Evolutionary conservation across 2,329 filamentous ascomycete genomes (phyloP).

Genomic region (Fusarium phyllophilum): DNA sequence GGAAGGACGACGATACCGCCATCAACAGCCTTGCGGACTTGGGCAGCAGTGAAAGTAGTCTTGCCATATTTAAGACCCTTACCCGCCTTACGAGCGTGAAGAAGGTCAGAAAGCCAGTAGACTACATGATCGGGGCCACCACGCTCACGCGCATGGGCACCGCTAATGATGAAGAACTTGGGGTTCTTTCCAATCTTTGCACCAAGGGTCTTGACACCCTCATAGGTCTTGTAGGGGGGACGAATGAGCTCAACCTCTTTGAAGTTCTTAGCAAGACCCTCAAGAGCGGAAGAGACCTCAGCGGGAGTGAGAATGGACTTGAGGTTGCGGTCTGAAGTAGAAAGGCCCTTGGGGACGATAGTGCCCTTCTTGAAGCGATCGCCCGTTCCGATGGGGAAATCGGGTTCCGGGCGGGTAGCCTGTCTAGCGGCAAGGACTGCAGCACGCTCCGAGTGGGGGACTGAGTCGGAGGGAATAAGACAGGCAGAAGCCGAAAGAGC

Average conservation of each 20-base stretch:
- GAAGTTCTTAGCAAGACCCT: conserved; percentile 54
- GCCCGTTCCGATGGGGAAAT: conserved; percentile 54
- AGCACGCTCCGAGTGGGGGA: conserved; percentile 25
- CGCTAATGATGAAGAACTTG: conserved; percentile 63
- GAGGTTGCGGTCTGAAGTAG: conserved; percentile 50
- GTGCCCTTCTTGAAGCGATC: conserved; percentile 56
- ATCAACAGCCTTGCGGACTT: conserved; percentile 62
- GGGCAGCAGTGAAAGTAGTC: conserved; percentile 60
- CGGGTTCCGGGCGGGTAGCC: conserved; percentile 35
- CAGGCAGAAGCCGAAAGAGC: conserved; percentile 46
- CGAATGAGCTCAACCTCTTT: conserved; percentile 52
- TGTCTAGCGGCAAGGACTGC: conserved; percentile 16
- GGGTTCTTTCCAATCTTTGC: conserved; percentile 58
- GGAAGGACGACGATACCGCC: conserved; percentile 65
- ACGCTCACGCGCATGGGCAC: conserved; percentile 67
- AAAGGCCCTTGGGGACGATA: conserved; percentile 47
- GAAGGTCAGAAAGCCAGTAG: conserved; percentile 67
- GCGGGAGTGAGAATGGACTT: conserved; percentile 56
- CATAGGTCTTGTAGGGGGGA: conserved; percentile 56
- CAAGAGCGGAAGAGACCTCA: conserved; percentile 57
- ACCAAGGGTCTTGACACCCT: conserved; percentile 53
- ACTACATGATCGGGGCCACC: conserved; percentile 66
- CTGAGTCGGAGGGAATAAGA: conserved; percentile 52
- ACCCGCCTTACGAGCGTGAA: conserved; percentile 61
- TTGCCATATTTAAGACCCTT: conserved; percentile 63